These are phyloP conservation scores for Arthrobotrys megalospora DNA, from an alignment of 2,329 filamentous ascomycete genomes.

Conservation along the genomic window DNA sequence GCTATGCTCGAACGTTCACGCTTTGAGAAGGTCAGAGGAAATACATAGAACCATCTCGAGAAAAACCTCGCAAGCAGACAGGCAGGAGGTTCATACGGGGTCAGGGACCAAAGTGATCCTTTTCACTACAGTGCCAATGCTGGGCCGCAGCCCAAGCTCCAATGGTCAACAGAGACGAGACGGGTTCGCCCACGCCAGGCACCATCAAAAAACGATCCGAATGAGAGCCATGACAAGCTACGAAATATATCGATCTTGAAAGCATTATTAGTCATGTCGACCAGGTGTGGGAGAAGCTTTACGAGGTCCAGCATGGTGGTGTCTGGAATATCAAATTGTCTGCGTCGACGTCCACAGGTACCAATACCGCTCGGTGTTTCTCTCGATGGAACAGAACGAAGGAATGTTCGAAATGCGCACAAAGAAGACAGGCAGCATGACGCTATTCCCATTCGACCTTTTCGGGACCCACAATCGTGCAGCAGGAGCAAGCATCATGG, in stretches of 20 bases:
- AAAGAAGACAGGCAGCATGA: conserved; percentile 41
- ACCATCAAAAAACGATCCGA: conserved; percentile 50
- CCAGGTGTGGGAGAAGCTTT: conserved; percentile 56
- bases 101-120: conserved; percentile 39
- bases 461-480: conserved; percentile 52
- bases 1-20: conserved; percentile 54
- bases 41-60: conserved; percentile 19
- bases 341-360: conserved; percentile 42
- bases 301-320: conserved; percentile 46
- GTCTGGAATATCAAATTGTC: conserved; percentile 51
- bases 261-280: conserved; percentile 31
- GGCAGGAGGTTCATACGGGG: conserved; percentile 3
- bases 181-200: conserved; percentile 48
- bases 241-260: conserved; percentile 22
- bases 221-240: background rate
- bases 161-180: conserved; percentile 35
- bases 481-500: conserved; percentile 54
- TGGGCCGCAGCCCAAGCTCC: conserved; percentile 43
- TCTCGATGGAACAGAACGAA: conserved; percentile 34
- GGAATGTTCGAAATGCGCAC: conserved; percentile 51
- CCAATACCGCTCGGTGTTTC: conserved; percentile 20
- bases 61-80: conserved; percentile 35
- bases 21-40: conserved; percentile 59
- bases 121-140: conserved; percentile 21
- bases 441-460: conserved; percentile 50